Percentiles rank a stretch among this genome's conserved stretches.
These are phyloP conservation scores for Nakazawaea sp. DNA, from an alignment of 805 yeast species.

Conservation along the genomic window DNA sequence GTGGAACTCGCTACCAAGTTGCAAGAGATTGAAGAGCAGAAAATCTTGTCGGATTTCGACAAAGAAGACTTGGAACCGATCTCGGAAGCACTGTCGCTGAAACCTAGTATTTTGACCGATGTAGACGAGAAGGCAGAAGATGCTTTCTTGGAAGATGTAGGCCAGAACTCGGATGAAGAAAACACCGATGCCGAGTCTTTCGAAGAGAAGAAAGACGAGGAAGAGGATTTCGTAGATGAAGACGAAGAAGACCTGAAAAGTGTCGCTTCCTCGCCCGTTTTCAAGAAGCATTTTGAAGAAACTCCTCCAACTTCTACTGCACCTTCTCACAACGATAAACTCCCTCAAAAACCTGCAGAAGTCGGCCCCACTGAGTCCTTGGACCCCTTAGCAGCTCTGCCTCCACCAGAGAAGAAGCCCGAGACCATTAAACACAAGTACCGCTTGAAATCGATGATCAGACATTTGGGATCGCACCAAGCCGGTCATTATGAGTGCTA, in stretches of 20 bases:
- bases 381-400: neutral
- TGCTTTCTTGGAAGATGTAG: slow-evolving; percentile 17
- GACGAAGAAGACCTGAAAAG: slow-evolving; percentile 1
- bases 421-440: slow-evolving; percentile 29
- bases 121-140: slow-evolving; percentile 17
- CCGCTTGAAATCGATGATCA: slow-evolving; percentile 61
- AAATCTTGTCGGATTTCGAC: slow-evolving; percentile 29
- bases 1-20: slow-evolving; percentile 19
- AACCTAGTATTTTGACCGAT: slow-evolving; percentile 11
- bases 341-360: neutral
- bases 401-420: neutral
- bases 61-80: slow-evolving; percentile 22
- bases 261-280: slow-evolving; percentile 1
- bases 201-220: slow-evolving; percentile 14
- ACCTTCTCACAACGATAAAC: neutral
- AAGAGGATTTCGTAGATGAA: slow-evolving; percentile 12
- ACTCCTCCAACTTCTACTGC: slow-evolving; percentile 7
- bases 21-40: slow-evolving; percentile 6
- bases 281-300: slow-evolving; percentile 1
- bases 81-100: slow-evolving; percentile 3
- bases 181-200: slow-evolving; percentile 13
- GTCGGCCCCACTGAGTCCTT: neutral
- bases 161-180: slow-evolving; percentile 16
- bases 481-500: slow-evolving; percentile 90
- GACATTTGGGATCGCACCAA: slow-evolving; percentile 85